Base-by-base conservation (phyloP, 306 rosid species). In the Spatholobus suberectus region DNA sequence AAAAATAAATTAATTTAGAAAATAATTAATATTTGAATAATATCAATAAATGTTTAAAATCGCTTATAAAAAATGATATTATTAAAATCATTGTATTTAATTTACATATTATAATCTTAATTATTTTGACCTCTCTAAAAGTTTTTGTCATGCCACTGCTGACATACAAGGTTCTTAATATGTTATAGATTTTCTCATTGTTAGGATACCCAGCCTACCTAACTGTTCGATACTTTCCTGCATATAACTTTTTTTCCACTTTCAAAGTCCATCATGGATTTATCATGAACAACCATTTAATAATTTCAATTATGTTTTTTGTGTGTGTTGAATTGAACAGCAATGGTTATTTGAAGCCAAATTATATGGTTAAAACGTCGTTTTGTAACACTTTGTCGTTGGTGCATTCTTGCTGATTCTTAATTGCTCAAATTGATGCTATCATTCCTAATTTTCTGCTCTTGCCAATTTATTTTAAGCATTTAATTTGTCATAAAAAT, bases 141-240 rank as follows among this genome's bases (percentile, higher is more conserved):
- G n/a, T n/a, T n/a, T n/a, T n/a, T n/a, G n/a, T n/a, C n/a, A n/a
- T n/a, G n/a, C n/a, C n/a, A n/a, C n/a, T n/a, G n/a, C 38, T 72
- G 29, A 72, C 44, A 72, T 32, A 43, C 7, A 71, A 17, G 61
- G 7, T 71, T 71, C 20, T 49, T 73, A 29, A 27, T 29, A 10
- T 72, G n/a, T n/a, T n/a, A n/a, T 46, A 49, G 23, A 27, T 72
- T 68, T 71, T 71, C 41, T 72, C 77, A 10, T 27, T 41, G 35
- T 71, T 13, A 47, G 26, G 76, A 14, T n/a, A 72, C 9, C 46
- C 29, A 17, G n/a, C 76, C 75, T 21, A 24, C 12, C 57, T 44
- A 43, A 23, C 37, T 0, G 38, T 44, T 43, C 57, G 24, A 26
- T 70, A 43, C 34, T 72, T 72, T 51, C 63, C 18, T 51, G 62